Evolutionary conservation across 2,329 filamentous ascomycete genomes (phyloP), one percentile per base, ranked within the genome.

Genomic region (Botrytis aclada): DNA sequence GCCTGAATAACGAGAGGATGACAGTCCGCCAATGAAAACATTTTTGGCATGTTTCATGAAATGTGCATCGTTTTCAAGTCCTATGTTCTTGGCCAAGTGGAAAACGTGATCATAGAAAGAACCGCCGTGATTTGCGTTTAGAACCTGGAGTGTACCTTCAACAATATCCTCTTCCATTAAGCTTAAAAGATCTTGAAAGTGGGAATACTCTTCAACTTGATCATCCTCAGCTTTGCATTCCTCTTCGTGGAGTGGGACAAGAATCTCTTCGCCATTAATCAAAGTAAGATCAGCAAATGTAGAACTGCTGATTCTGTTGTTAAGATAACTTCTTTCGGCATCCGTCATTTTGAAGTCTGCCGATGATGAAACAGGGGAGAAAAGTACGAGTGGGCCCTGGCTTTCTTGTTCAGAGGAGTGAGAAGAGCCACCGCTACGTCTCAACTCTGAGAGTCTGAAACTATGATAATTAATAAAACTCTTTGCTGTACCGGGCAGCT

Each of bases 231-330:
- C 6, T 16, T 60, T 9, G 18, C 8, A 20, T 32, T 71, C 73
- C 61, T 70, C 45, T 18, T 74, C 72, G 29, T 63, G 47, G 16
- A 73, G 63, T 18, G 75, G 74, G 6, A 76, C 20, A 25, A 76
- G 75, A 2, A 41, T 62, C 10, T 45, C 54, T 7, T 72, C 25
- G 14, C 74, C 66, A 18, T 58, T 56, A 34, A 76, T 22, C 12
- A 65, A 54, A 20, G 63, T 29, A 20, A 75, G 69, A 43, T 74
- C 71, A n/a, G 63, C 70, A 45, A 67, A 72, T 70, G 45, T 69
- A 32, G 45, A 39, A 43, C 69, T 74, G 71, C 73, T 75, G 56
- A 76, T 74, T 56, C 70, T 70, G 39, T 64, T 64, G 32, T 37
- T 54, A 45, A 22, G 37, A 69, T 69, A 72, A 6, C 39, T 18